Evolutionary conservation across 2,329 filamentous ascomycete species (phyloP).

Genomic region (Colletotrichum graminicola): DNA sequence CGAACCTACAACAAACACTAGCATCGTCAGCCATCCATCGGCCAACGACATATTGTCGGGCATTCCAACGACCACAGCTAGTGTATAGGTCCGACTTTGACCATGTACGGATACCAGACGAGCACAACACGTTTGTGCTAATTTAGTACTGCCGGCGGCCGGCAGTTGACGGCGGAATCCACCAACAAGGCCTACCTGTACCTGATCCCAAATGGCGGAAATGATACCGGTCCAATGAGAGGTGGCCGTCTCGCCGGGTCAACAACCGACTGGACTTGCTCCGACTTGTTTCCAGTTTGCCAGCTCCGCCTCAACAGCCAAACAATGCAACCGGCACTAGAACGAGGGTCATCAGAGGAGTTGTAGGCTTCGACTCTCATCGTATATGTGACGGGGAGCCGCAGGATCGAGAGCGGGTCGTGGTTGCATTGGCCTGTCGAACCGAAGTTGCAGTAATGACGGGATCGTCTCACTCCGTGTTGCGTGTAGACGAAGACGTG

Average conservation of each 20-base stretch:
- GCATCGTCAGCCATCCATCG: constrained; percentile 5
- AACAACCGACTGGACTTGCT: neutral
- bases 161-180: neutral
- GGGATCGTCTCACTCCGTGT: neutral
- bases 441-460: neutral
- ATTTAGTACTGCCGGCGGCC: neutral
- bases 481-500: too few species aligned
- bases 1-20: constrained; percentile 25
- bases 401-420: constrained; percentile 23
- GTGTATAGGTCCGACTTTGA: neutral
- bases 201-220: neutral
- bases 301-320: constrained; percentile 1
- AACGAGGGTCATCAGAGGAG: neutral
- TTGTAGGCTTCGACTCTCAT: neutral
- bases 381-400: constrained; percentile 3
- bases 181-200: neutral
- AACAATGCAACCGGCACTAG: neutral
- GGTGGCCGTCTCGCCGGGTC: neutral
- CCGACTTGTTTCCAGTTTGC: neutral
- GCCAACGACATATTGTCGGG: neutral
- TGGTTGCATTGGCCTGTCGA: neutral
- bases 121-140: constrained; percentile 10
- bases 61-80: neutral
- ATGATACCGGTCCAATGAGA: too few species aligned
- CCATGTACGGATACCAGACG: neutral